Base-by-base conservation (phyloP, 1,139 yeast genomes). In the Suhomyces atakaporum region DNA sequence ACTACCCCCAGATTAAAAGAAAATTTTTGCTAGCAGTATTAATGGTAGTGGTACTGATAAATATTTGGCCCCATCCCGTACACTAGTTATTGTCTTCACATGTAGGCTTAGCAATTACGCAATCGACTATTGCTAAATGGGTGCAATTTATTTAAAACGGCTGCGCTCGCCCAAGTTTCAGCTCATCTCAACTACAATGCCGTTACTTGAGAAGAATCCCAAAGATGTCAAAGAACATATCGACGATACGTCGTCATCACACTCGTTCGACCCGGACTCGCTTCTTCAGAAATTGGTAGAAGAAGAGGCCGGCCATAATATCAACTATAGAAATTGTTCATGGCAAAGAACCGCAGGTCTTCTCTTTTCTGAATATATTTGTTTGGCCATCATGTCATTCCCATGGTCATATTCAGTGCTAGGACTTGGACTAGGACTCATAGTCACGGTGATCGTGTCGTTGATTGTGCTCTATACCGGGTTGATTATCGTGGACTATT, bases 351-450 rank as follows among this genome's bases (percentile, higher is more conserved):
- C 83, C 0, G 78, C 82, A 0, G 81, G 80, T 5, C 62, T 79
- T 28, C 58, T 79, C 36, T 75, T 78, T 43, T 74, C 81, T 4
- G 84, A 79, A 53, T 79, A 79, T 54, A 76, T 78, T 25, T 78
- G 82, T 48, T 62, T 79, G 43, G 84, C 84, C 8, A 77, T 77
- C 41, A 69, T 79, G 75, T 75, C 81, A 13, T 79, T 79, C 51
- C 84, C 84, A 0, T 76, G 82, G 81, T 73, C 82, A 5, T 79
- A 74, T 49, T 74, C 81, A 1, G 78, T 77, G 3, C 58, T 79
- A 21, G 84, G 84, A 0, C 55, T 78, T 16, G 73, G 78, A 2
- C 81, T 82, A 2, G 84, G 84, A 0, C 56, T 78, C 16, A 73
- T 79, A 23, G 53, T 78, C 36, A 79, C 84, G 0, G 66, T 68